Percentiles rank a stretch among this genome's conserved stretches.
These are phyloP conservation scores for Xylaria sp. DNA, from an alignment of 2,329 filamentous ascomycete genomes.

Conservation along the genomic window DNA sequence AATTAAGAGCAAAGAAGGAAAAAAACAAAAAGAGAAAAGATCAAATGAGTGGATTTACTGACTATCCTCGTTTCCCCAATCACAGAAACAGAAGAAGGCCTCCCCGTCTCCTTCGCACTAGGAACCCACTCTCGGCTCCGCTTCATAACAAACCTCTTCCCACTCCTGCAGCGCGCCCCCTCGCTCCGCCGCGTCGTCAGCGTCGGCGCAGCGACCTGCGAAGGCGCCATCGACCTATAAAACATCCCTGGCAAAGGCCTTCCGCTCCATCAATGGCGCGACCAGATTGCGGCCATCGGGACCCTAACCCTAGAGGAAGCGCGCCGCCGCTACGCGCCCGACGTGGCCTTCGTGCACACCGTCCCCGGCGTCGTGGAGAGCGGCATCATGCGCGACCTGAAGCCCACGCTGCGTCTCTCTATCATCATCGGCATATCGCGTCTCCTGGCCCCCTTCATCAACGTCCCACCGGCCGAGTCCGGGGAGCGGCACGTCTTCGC, in stretches of 20 bases:
- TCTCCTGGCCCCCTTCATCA: constrained; percentile 29
- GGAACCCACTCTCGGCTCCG: constrained; percentile 15
- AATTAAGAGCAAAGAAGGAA: accelerated
- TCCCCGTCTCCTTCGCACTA: constrained; percentile 9
- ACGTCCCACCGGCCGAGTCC: constrained; percentile 43
- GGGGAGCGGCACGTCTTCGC: constrained; percentile 52
- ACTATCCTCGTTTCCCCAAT: not conserved
- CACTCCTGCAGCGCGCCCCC: constrained; percentile 11
- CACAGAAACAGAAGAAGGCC: constrained; percentile 31
- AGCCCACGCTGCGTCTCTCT: constrained; percentile 10
- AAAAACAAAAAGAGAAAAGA: not conserved
- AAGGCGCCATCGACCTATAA: constrained; percentile 27
- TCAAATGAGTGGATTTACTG: not conserved
- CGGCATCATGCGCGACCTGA: constrained; percentile 36
- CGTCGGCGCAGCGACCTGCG: constrained; percentile 28
- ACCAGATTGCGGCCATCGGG: constrained; percentile 33
- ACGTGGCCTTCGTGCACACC: constrained; percentile 38
- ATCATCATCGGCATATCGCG: constrained; percentile 22
- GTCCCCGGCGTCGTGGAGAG: constrained; percentile 39
- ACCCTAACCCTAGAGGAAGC: constrained; percentile 35
- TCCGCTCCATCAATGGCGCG: constrained; percentile 26
- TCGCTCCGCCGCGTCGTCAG: constrained; percentile 32
- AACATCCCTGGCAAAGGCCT: constrained; percentile 33
- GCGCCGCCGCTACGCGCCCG: constrained; percentile 33
- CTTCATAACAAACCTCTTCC: constrained; percentile 27